Conservation (phyloP, 805 yeast species). For the Candida montana region DNA sequence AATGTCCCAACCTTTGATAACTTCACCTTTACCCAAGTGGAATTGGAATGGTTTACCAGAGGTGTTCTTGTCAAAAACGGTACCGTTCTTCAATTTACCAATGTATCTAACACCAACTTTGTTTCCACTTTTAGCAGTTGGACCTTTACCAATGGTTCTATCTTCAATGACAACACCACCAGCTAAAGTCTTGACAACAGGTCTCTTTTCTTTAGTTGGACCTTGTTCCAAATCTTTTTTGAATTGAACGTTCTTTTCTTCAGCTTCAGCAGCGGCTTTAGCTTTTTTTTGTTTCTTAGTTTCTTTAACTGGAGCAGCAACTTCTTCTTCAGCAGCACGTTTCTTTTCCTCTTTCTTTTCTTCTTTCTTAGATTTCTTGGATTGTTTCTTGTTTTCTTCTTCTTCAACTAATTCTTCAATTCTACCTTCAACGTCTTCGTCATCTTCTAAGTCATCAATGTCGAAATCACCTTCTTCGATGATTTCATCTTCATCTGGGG, state of each 20-base stretch:
- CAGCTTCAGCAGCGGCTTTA: conserved; percentile 12
- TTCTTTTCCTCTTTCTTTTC: conserved; percentile 28
- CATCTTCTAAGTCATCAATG: conserved; percentile 46
- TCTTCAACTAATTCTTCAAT: conserved; percentile 70
- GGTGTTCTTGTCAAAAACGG: conserved; percentile 94
- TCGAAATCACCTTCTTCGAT: conserved; percentile 35
- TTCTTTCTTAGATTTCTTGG: conserved; percentile 22
- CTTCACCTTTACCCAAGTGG: conserved; percentile 94
- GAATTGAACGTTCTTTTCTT: conserved; percentile 80
- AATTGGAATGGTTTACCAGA: conserved; percentile 93
- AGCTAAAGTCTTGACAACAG: conserved; percentile 71
- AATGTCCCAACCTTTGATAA: conserved; percentile 97
- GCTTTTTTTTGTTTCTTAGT: conserved; percentile 25
- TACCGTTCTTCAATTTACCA: conserved; percentile 95
- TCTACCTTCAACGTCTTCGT: conserved; percentile 63
- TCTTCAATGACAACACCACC: conserved; percentile 96
- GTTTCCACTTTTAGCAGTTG: conserved; percentile 80
- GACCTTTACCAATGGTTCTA: conserved; percentile 83
- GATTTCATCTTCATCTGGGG: conserved; percentile 74
- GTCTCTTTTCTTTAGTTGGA: conserved; percentile 61
- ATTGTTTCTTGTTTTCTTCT: conserved; percentile 30
- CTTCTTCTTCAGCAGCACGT: conserved; percentile 45
- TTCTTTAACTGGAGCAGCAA: conserved; percentile 28
- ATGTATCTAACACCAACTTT: conserved; percentile 95
- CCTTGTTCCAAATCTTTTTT: conserved; percentile 91